phyloP scores from a whole-genome alignment of 1,139 yeast species.

The Yamadazyma kanchanaburiensis region DNA sequence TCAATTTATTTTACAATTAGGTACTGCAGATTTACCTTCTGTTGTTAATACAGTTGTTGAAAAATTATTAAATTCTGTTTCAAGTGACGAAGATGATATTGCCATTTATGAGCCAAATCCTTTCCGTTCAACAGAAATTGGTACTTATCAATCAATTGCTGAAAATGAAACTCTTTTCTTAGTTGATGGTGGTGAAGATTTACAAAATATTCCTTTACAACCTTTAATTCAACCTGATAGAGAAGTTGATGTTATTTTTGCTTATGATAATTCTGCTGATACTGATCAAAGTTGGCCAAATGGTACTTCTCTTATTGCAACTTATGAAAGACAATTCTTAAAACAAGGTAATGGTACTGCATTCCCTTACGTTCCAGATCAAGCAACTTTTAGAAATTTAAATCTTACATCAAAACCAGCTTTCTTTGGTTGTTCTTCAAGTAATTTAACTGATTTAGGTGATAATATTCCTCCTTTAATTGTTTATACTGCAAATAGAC shows the following conservation, averaged over 20 bases:
- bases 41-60: constrained; percentile 40
- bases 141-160: constrained; percentile 25
- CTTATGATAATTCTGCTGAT: constrained; percentile 50
- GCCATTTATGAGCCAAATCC: constrained; percentile 54
- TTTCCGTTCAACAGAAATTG: constrained; percentile 44
- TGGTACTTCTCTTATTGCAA: constrained; percentile 36
- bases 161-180: constrained; percentile 34
- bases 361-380: constrained; percentile 88
- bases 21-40: constrained; percentile 53
- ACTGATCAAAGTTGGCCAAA: constrained; percentile 40
- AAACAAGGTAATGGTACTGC: constrained; percentile 59
- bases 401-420: constrained; percentile 68
- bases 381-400: constrained; percentile 53
- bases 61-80: constrained; percentile 44
- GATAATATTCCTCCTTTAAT: constrained; percentile 59
- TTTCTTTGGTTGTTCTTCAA: constrained; percentile 82
- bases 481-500: constrained; percentile 76
- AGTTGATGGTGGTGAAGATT: constrained; percentile 46
- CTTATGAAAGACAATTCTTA: constrained; percentile 69
- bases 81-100: constrained; percentile 39
- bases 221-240: constrained; percentile 40
- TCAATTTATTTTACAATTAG: constrained; percentile 64
- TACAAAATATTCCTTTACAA: constrained; percentile 38
- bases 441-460: constrained; percentile 51
- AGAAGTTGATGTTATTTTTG: constrained; percentile 40